Evolutionary conservation across 441 rosid genomes (phyloP), one percentile per base, ranked within the genome.

Genomic region (Gossypium schwendimanii): DNA sequence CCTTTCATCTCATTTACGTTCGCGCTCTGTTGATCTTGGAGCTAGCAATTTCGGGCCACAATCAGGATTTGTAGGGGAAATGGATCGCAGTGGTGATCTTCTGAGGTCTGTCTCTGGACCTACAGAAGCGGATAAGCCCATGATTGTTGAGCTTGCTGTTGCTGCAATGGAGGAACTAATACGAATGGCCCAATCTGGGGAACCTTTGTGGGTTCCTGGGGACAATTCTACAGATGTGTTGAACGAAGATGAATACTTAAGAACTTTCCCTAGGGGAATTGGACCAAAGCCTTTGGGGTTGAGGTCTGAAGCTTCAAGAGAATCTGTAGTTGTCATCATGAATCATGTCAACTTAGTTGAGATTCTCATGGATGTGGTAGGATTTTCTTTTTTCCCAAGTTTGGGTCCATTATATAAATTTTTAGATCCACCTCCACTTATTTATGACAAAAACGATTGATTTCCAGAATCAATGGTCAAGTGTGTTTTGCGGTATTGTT

Each of bases 111-210:
- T 91, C 28, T 44, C 85, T 10, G 87, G 88, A 0, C 97, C 98
- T 64, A 81, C 83, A 3, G 98, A 91, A 77, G 88, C 94, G 0
- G 99, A 96, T 53, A 96, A 96, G 84, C 97, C 98, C 1, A 77
- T 96, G 85, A 93, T 93, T 14, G 88, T 96, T 31, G 98, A 96
- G 85, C 87, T 93, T 44, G 99, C 98, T 0, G 98, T 93, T 68
- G 93, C 98, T 1, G 99, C 99, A 41, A 96, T 96, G 98, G 99
- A 96, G 78, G 99, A 96, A 60, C 85, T 96, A 7, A 77, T 89
- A 75, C 83, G 94, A 77, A 90, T 91, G 97, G 97, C 88, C 59
- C 97, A 87, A 73, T 80, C 87, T 7, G 89, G 84, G 1, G 98
- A 96, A 31, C 94, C 98, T 26, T 72, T 95, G 63, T 95, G 99